These are phyloP conservation scores for Zoysia japonica DNA, from an alignment of 176 grass and related monocot species.

Conservation along the genomic window DNA sequence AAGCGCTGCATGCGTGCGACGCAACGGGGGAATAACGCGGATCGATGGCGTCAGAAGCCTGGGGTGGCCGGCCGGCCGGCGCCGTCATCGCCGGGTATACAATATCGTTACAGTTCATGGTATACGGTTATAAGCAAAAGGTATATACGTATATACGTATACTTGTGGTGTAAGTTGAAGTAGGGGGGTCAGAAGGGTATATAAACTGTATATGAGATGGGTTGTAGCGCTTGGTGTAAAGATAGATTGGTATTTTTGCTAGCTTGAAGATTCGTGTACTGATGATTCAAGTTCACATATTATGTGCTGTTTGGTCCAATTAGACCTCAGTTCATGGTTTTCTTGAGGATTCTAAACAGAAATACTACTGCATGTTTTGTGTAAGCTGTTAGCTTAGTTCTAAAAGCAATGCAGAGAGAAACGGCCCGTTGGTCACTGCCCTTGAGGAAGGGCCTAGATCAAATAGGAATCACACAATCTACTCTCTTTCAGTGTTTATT, in stretches of 20 bases:
- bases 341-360: not conserved
- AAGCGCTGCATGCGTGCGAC: no score
- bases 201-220: constrained; percentile 49
- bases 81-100: constrained; percentile 12
- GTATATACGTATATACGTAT: constrained; percentile 21
- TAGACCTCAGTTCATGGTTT: constrained; percentile 24
- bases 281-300: constrained; percentile 39
- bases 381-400: not conserved
- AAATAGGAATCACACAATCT: no score
- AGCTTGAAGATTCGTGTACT: constrained; percentile 50
- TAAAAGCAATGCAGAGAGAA: no score
- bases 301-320: constrained; percentile 31
- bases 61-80: constrained; percentile 30
- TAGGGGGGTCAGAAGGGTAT: not conserved
- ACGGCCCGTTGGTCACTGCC: no score
- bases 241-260: constrained; percentile 69
- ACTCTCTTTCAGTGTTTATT: no score
- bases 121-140: constrained; percentile 15
- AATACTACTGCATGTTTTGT: constrained; percentile 9
- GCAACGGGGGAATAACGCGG: no score
- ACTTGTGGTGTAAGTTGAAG: no score
- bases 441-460: no score
- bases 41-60: constrained; percentile 37
- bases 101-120: constrained; percentile 15
- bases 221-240: constrained; percentile 68